Evolutionary conservation across 768 basidiomycete genomes (phyloP), one percentile per base, ranked within the genome.

Genomic region (Termitomyces titanicus): DNA sequence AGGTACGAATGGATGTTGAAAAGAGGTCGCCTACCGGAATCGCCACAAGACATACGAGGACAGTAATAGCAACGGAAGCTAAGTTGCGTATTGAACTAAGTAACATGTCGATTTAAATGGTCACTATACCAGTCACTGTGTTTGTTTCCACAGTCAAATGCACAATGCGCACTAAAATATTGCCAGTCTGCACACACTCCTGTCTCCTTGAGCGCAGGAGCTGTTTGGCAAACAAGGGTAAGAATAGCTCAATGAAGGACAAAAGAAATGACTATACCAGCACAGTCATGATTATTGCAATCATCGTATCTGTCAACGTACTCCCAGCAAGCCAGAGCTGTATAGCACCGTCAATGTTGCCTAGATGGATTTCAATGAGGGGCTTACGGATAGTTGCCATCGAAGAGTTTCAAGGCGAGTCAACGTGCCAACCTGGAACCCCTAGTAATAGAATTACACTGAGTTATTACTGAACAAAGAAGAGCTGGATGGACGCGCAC

Each of bases 61-160:
- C 54, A 9, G 25, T 42, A 13, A 59, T 48, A 12, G 58, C 58
- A 15, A 59, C 54, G 1, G 54, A 55, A 3, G 58, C 58, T 59
- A 40, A 1, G 24, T 22, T 22, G 5, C 9, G 43, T n/a, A n/a
- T n/a, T 39, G 8, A 39, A 20, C 15, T 17, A 24, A 20, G 5
- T 20, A 43, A 17, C 9, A 24, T 5, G 6, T n/a, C 25, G 38
- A 11, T 22, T 18, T 10, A 18, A 5, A 18, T 34, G 31, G 13
- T n/a, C 18, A 13, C 13, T 12, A 3, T 48, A 59, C 58, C 58
- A 5, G 58, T 59, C 24, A 42, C 37, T 10, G 54, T 37, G 31
- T 59, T 59, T 7, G 58, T 59, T 46, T 59, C 58, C 17, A 59
- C 58, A 24, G 58, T 59, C 50, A 59, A 12, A n/a, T 54, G 54